Evolutionary conservation across 331 rosid species (phyloP), one percentile per base, ranked within the genome.

Genomic region (Acacia pycnantha): DNA sequence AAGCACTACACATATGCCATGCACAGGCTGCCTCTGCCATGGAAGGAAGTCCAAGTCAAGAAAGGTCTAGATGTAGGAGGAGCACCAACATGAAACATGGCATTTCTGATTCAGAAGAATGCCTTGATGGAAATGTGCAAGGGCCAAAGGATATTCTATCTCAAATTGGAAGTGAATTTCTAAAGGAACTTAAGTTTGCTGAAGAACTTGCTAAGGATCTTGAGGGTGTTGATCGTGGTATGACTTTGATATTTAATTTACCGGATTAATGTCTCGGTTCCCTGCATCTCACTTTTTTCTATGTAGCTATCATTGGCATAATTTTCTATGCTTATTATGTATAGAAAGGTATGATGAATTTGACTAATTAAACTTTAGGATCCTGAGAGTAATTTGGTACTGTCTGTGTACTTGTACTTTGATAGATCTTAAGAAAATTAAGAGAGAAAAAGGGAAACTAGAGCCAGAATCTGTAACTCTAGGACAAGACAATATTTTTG

Each of bases 11-110:
- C 85, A 96, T 96, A 82, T 91, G 96, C 84, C 96, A 91, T 81
- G 86, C 96, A 2, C 92, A 90, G 81, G 96, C 92, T 80, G 96
- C 96, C 79, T 91, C 96, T 47, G 76, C 76, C 73, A 94, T 92
- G 91, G 97, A 94, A 89, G 99, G 98, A 79, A 94, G 97, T 89
- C 98, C 97, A 71, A 90, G 84, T 87, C 97, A 88, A 86, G 98
- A 94, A 77, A 85, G 83, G 61, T 73, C 91, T 31, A 90, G 88
- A 90, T 84, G 85, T 82, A 89, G 90, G 81, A 91, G 91, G 92
- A 89, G 90, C 86, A 76, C 77, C 81, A 86, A 87, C 87, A 91
- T 88, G 88, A 91, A 86, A 86, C 86, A 56, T 29, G 87, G 85
- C 48, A 90, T 89, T 87, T 68, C 86, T 61, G 87, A 88, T 79